Percentiles rank a stretch among this genome's conserved stretches.
These are phyloP conservation scores for Globisporangium uncinulatum DNA, from an alignment of 352 stramenopile species.

Conservation along the genomic window DNA sequence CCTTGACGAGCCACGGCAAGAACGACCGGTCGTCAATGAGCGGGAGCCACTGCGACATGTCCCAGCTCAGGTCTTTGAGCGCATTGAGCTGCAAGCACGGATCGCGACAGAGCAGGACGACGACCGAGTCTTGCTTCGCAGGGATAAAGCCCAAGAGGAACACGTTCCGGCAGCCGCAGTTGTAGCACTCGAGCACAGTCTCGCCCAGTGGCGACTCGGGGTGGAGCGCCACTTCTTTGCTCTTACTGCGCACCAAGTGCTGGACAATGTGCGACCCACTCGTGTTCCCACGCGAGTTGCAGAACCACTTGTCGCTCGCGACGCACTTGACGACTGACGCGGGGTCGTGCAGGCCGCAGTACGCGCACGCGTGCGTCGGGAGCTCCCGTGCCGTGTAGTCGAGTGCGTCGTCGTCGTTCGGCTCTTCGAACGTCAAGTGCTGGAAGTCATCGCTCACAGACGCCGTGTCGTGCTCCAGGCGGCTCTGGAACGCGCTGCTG, in stretches of 20 bases:
- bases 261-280: slow-evolving; percentile 97
- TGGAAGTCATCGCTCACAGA: slow-evolving; percentile 46
- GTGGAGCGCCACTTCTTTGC: slow-evolving; percentile 89
- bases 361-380: slow-evolving; percentile 91
- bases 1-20: slow-evolving; percentile 96
- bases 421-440: slow-evolving; percentile 66
- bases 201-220: slow-evolving; percentile 95
- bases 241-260: slow-evolving; percentile 95
- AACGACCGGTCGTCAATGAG: slow-evolving; percentile 98
- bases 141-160: slow-evolving; percentile 99
- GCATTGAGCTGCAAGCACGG: slow-evolving; percentile 95
- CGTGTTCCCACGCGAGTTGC: slow-evolving; percentile 94
- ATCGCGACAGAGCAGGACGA: slow-evolving; percentile 97
- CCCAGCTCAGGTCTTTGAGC: slow-evolving; percentile 99
- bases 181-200: slow-evolving; percentile 99
- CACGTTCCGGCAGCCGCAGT: slow-evolving; percentile 97
- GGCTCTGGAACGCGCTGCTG: slow-evolving; percentile 26
- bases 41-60: slow-evolving; percentile 97
- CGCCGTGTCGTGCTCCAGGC: slow-evolving; percentile 23
- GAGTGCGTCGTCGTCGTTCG: slow-evolving; percentile 58
- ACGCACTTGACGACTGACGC: slow-evolving; percentile 96
- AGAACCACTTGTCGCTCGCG: slow-evolving; percentile 97
- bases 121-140: slow-evolving; percentile 93
- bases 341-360: slow-evolving; percentile 97
- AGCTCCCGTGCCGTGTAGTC: slow-evolving; percentile 73